Evolutionary conservation across 495 filamentous ascomycete species (phyloP).

Genomic region (Podospora anserina): DNA sequence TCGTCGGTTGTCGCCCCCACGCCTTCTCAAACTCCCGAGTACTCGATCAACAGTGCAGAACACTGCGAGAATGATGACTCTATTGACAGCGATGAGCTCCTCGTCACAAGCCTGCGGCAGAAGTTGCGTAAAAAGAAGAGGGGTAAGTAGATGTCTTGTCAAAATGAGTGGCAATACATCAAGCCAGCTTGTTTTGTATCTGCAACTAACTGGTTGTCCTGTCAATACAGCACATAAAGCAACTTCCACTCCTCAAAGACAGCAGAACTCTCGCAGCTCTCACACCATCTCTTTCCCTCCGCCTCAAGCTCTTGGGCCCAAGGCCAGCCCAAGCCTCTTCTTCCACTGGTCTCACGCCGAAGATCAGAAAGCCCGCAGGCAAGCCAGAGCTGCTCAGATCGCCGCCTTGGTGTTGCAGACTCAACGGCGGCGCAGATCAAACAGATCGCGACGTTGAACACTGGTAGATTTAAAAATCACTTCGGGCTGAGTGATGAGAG

Average conservation of each 20-base stretch:
- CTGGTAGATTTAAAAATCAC: too few species aligned
- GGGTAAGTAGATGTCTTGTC: background rate
- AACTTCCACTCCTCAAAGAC: background rate
- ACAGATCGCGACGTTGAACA: background rate
- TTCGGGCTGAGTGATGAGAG: too few species aligned
- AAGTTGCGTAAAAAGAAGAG: background rate
- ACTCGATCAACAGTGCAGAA: background rate
- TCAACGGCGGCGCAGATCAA: background rate
- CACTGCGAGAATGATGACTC: background rate
- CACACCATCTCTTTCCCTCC: background rate
- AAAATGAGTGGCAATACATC: too few species aligned
- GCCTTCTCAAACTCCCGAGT: background rate
- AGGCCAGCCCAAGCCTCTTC: background rate
- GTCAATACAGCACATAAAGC: background rate
- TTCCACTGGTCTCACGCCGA: background rate
- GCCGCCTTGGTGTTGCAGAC: background rate
- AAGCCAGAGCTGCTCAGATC: background rate
- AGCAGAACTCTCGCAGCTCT: background rate
- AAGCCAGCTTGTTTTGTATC: background rate
- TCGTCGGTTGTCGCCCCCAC: background rate
- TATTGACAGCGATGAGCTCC: background rate
- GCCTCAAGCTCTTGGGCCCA: background rate
- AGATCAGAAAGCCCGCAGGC: background rate
- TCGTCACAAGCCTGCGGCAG: background rate
- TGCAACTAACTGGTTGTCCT: background rate